Conservation (phyloP, 768 basidiomycete species). For the Termitomyces eurrhizus region DNA sequence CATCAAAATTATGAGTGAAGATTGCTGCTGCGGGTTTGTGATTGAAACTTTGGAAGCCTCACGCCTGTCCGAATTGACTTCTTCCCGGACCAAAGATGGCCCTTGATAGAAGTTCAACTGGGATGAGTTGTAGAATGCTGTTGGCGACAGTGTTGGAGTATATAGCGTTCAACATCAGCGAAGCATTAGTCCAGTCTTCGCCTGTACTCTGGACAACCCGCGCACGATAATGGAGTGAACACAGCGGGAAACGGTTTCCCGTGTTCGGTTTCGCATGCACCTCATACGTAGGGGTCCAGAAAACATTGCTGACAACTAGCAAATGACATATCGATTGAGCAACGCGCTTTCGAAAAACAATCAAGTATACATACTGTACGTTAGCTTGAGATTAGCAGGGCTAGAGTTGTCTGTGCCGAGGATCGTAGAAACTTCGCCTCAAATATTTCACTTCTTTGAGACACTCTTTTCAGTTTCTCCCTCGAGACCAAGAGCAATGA, state of each 20-base stretch:
- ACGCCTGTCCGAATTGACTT: not conserved
- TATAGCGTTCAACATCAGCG: slow-evolving; percentile 51
- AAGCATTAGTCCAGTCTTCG: slow-evolving; percentile 53
- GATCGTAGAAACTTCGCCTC: slow-evolving; percentile 38
- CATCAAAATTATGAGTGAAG: not conserved
- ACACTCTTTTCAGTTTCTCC: slow-evolving; percentile 26
- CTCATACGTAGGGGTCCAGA: slow-evolving; percentile 56
- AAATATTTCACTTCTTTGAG: slow-evolving; percentile 30
- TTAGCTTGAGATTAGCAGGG: slow-evolving; percentile 41
- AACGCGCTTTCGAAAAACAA: not conserved
- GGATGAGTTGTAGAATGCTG: slow-evolving; percentile 29
- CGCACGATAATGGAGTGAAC: slow-evolving; percentile 50
- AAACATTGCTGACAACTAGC: slow-evolving; percentile 47
- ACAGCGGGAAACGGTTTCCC: slow-evolving; percentile 42
- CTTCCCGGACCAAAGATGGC: not conserved
- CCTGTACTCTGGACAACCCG: slow-evolving; percentile 51
- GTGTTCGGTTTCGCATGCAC: slow-evolving; percentile 46
- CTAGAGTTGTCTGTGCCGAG: slow-evolving; percentile 34
- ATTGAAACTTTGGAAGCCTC: not conserved
- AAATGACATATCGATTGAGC: not conserved
- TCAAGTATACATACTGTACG: slow-evolving; percentile 41
- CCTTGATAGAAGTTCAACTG: slow-evolving; percentile 27
- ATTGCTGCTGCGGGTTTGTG: not conserved
- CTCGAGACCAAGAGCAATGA: slow-evolving; percentile 35
- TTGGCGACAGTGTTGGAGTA: slow-evolving; percentile 29